Base-by-base conservation (phyloP, 2,329 filamentous ascomycete genomes). In the Stachybotrys echinatus region DNA sequence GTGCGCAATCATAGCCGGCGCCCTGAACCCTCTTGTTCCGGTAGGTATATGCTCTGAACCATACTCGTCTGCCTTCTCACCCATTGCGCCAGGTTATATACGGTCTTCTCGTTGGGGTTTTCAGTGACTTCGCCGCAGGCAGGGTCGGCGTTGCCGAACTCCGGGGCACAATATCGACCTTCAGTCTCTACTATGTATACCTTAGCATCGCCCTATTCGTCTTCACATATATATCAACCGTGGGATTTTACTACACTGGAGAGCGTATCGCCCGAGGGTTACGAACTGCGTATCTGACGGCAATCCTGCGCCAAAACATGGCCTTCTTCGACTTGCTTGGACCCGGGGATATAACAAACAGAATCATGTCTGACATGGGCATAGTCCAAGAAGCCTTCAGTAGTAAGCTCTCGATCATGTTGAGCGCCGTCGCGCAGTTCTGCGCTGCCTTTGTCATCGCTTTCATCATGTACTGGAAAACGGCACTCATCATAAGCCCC, bases 231-330 rank as follows among this genome's bases (percentile, higher is more conserved):
- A 56, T 71, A 18, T 68, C 70, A 54, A 65, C 65, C 23, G 58
- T 61, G 3, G 59, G 65, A 23, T 58, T 78, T n/a, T 77, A 73
- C 5, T 72, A 77, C 34, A 67, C 72, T 4, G 74, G 75, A 2
- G 72, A 73, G 45, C 66, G 74, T 17, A 74, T 74, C 3, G 75
- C 74, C 4, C 71, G 74, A 47, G 72, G 64, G 43, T 58, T 71
- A 20, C 65, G 79, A 5, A 67, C 72, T 42, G 65, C 67, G 23
- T 81, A 79, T 53, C 65, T 81, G 7, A 67, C 71, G 38, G 65
- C 70, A 17, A 68, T 75, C 0, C 64, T 82, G 10, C 63, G 73
- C 14, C 74, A 78, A 52, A 73, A 76, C 22, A 66, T 77, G 17
- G 67, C 67, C 47, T 73, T 69, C 55, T 78, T 75, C 50, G 75